Percentiles rank a stretch among this genome's conserved stretches.
These are phyloP conservation scores for Colletotrichum eremochloae DNA, from an alignment of 2,329 filamentous ascomycete genomes.

Conservation along the genomic window DNA sequence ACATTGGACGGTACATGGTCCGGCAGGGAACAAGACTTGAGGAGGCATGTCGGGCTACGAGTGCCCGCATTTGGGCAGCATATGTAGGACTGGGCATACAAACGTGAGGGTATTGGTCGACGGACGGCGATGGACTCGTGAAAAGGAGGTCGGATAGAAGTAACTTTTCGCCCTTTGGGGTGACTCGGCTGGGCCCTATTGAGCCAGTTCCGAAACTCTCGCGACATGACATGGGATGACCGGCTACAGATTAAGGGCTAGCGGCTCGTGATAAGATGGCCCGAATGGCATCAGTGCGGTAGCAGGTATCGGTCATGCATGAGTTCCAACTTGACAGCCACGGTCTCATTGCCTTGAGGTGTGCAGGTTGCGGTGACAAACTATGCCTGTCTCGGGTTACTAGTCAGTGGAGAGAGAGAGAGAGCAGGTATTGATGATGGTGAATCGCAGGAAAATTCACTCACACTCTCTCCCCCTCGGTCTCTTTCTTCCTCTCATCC, in stretches of 20 bases:
- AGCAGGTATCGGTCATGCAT: constrained; percentile 35
- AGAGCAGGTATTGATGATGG: constrained; percentile 1
- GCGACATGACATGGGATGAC: constrained; percentile 26
- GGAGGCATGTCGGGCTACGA: constrained; percentile 14
- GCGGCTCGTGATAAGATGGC: constrained; percentile 31
- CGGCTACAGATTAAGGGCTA: constrained; percentile 15
- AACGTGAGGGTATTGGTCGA: constrained; percentile 10
- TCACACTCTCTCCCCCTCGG: not conserved
- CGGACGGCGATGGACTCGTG: constrained; percentile 5
- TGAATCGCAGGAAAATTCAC: constrained; percentile 22
- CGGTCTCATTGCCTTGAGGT: constrained; percentile 13
- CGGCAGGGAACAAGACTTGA: constrained; percentile 19
- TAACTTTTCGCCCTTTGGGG: constrained; percentile 32
- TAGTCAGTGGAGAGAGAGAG: not conserved
- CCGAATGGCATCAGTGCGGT: constrained; percentile 39
- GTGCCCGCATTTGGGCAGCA: constrained; percentile 39
- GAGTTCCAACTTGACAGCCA: constrained; percentile 23
- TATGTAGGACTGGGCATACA: constrained; percentile 11
- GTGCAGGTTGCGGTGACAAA: constrained; percentile 27
- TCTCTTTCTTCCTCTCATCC: constrained; percentile 6
- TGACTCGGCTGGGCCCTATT: constrained; percentile 31
- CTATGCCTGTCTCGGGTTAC: constrained; percentile 19
- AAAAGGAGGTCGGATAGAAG: constrained; percentile 29
- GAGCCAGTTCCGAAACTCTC: constrained; percentile 30
- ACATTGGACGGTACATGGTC: constrained; percentile 17